A percentile compares a stretch with the other conserved stretches of the same genome.
phyloP scores from a whole-genome alignment of 805 yeast genomes.

The Candida loeiensis region DNA sequence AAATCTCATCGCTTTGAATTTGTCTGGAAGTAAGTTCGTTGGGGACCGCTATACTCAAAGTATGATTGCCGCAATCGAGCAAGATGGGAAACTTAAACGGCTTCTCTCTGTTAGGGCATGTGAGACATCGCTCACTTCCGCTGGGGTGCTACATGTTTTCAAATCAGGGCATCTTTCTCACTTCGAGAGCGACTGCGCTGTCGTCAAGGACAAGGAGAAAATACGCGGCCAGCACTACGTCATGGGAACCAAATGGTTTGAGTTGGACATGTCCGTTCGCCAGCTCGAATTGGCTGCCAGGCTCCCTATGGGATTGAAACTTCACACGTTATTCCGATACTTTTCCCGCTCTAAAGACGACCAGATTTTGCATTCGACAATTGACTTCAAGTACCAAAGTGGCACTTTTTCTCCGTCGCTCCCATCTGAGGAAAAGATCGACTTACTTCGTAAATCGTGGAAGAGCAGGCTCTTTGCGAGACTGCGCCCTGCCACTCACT shows the following conservation, averaged over 20 bases:
- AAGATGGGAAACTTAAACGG: slow-evolving; percentile 5
- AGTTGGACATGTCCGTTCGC: slow-evolving; percentile 5
- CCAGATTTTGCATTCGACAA: slow-evolving; percentile 3
- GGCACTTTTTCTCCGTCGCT: background rate
- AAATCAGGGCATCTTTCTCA: slow-evolving; percentile 7
- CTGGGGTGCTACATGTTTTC: slow-evolving; percentile 1
- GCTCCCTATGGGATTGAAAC: slow-evolving; percentile 13
- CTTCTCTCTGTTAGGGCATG: slow-evolving; percentile 1
- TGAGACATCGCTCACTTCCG: background rate
- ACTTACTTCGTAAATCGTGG: slow-evolving; percentile 3
- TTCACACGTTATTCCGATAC: slow-evolving; percentile 9
- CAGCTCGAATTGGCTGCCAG: slow-evolving; percentile 5
- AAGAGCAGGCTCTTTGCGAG: background rate
- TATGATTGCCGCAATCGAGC: slow-evolving; percentile 4
- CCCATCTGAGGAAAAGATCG: background rate
- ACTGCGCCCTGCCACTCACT: background rate
- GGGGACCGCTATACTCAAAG: slow-evolving; percentile 30
- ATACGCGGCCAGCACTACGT: slow-evolving; percentile 7
- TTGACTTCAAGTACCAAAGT: slow-evolving; percentile 5
- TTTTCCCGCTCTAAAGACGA: slow-evolving; percentile 2
- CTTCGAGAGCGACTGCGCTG: slow-evolving; percentile 9
- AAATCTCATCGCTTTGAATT: slow-evolving; percentile 20
- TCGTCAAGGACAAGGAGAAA: background rate
- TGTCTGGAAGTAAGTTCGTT: slow-evolving; percentile 25
- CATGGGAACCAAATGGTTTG: slow-evolving; percentile 11